These are phyloP conservation scores for Aspergillus pseudoterreus DNA, from an alignment of 2,329 filamentous ascomycete genomes.

Conservation along the genomic window DNA sequence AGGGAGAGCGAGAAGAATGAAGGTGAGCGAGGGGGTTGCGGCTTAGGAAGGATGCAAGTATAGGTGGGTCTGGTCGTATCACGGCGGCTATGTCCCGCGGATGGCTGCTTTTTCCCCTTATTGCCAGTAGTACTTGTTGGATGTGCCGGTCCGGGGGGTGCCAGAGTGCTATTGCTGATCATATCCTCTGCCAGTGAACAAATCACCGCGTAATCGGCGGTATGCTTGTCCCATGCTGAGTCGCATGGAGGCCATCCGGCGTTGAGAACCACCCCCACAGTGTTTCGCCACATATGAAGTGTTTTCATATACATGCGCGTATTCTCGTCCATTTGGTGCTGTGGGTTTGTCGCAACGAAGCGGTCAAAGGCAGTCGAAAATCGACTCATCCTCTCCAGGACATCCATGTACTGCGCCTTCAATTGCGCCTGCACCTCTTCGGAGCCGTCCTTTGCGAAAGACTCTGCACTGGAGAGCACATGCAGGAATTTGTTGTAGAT, in stretches of 20 bases:
- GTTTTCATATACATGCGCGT: constrained; percentile 1
- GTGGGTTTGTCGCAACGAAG: constrained; percentile 7
- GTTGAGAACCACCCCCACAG: constrained; percentile 9
- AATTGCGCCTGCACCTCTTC: neutral
- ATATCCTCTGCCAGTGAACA: constrained; percentile 9
- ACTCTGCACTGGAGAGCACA: neutral
- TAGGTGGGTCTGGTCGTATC: neutral
- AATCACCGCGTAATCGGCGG: constrained; percentile 6
- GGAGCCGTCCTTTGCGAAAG: neutral
- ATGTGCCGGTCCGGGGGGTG: neutral
- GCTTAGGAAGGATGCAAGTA: neutral
- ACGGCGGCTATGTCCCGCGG: constrained; percentile 4
- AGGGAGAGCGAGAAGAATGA: constrained; percentile 57
- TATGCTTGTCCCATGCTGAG: constrained; percentile 10
- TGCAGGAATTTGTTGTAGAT: constrained; percentile 15
- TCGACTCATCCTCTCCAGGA: constrained; percentile 1
- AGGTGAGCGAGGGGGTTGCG: constrained; percentile 3
- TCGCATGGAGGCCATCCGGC: constrained; percentile 10
- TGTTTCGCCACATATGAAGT: constrained; percentile 13
- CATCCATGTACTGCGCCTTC: neutral
- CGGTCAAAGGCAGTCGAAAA: constrained; percentile 12
- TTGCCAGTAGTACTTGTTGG: neutral
- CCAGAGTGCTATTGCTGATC: neutral
- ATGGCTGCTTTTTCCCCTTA: neutral
- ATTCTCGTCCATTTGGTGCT: neutral